Base-by-base conservation (phyloP, 108 stramenopile genomes). In the Aurantiochytrium sp. region DNA sequence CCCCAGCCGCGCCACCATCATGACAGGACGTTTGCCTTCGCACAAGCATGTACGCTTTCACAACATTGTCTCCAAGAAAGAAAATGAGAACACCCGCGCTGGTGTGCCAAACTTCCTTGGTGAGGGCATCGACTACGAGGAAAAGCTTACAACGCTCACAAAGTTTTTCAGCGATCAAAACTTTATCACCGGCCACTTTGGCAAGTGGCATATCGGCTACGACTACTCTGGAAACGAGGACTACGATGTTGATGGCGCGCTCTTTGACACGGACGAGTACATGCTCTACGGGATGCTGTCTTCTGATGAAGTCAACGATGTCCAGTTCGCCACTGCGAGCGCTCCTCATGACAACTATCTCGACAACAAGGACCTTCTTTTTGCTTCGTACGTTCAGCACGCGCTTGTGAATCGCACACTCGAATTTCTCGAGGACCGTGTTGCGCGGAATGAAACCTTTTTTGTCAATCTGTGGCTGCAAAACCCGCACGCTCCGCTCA, bases 401-500 rank as follows among this genome's bases (percentile, higher is more conserved):
- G 76, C 23, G 19, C 76, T 83, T 23, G 76, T 83, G 45, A 83
- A 83, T 28, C 76, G 76, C 3, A 83, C 76, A 6, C 44, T 83
- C 19, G 45, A 12, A 4, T 83, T 83, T 23, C 23, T 83, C 10
- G 51, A 83, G 51, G 76, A 83, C 5, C 76, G 76, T 35, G 23
- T 6, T 14, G n/a, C 45, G 45, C 49, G 49, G 6, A 83, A 83
- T 45, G 76, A 83, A 16, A 47, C 49, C n/a, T 83, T 83, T 83
- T 83, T 83, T 83, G 76, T 83, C 12, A 83, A 83, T 23, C 76
- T 83, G 23, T 83, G 76, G 76, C 51, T 83, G 76, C 76, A 83
- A 35, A 83, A 83, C 76, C 76, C 76, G 49, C 76, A 83, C 4
- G 76, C 76, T 6, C 76, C 76, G 45, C 76, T 83, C 76, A 83